phyloP scores from a whole-genome alignment of 306 rosid genomes.

The Potentilla sterilis region DNA sequence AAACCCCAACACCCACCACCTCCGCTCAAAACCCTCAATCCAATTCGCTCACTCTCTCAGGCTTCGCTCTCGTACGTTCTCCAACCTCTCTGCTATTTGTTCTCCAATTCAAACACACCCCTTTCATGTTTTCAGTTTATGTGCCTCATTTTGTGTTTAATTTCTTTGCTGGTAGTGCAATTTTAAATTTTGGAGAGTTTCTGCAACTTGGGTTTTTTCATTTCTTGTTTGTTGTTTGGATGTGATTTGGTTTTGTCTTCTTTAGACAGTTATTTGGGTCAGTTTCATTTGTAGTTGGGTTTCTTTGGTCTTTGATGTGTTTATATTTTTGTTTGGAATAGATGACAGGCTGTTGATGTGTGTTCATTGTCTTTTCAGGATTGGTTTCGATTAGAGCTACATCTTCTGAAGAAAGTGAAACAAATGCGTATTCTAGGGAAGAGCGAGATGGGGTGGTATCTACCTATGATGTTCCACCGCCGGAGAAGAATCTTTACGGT shows the following conservation, averaged over 20 bases:
- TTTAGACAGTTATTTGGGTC: not conserved
- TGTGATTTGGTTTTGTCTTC: not conserved
- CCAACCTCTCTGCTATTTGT: conserved; percentile 4
- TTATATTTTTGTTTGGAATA: not conserved
- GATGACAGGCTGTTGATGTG: not conserved
- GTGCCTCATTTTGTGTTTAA: not conserved
- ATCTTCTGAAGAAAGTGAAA: conserved; percentile 36
- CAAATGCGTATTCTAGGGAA: conserved; percentile 16
- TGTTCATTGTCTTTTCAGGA: conserved; percentile 18
- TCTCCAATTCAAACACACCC: conserved; percentile 3
- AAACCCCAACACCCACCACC: conserved; percentile 6
- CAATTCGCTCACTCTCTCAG: not conserved
- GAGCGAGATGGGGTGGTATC: conserved; percentile 20
- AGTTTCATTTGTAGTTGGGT: not conserved
- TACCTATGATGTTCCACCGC: conserved; percentile 25
- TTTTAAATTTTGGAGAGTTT: too few species aligned
- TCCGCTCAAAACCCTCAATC: conserved; percentile 14
- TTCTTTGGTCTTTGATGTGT: not conserved
- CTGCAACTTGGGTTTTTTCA: not conserved
- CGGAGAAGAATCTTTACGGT: conserved; percentile 18
- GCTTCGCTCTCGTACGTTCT: conserved; percentile 36
- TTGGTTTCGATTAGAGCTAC: conserved; percentile 16
- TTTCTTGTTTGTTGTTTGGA: not conserved
- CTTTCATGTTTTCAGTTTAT: not conserved
- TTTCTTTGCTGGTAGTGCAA: not conserved